Evolutionary conservation across 73 alveolate genomes (phyloP).

Genomic region (Paramecium biaurelia): DNA sequence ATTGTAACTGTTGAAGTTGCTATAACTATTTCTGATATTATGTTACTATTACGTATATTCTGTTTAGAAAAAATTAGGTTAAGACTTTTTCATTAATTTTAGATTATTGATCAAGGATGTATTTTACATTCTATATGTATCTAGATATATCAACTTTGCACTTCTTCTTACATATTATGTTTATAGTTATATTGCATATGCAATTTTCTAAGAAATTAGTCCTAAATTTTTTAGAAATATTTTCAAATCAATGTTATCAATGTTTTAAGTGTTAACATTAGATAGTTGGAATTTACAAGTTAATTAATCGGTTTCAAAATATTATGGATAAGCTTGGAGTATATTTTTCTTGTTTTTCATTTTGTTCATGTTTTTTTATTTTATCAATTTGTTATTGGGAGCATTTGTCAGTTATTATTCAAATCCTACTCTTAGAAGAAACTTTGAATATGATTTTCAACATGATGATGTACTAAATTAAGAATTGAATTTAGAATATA

Average conservation of each 20-base stretch:
- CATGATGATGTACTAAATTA: constrained; percentile 32
- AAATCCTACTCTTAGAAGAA: constrained; percentile 1
- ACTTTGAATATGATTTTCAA: constrained; percentile 7
- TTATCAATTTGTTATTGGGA: constrained; percentile 35
- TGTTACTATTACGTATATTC: constrained; percentile 11
- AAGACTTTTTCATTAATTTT: background rate
- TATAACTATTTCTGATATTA: constrained; percentile 1
- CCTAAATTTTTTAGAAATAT: constrained; percentile 43
- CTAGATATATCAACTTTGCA: constrained; percentile 28
- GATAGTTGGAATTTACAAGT: constrained; percentile 40
- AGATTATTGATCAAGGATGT: constrained; percentile 21
- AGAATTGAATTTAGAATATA: background rate
- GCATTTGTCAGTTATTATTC: constrained; percentile 50
- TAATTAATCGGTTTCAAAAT: constrained; percentile 26
- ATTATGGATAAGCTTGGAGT: constrained; percentile 28
- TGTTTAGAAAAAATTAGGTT: constrained; percentile 43
- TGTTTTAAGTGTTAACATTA: constrained; percentile 37
- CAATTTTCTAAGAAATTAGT: constrained; percentile 5
- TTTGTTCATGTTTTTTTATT: constrained; percentile 39
- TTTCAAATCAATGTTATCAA: constrained; percentile 25
- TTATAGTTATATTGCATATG: constrained; percentile 5
- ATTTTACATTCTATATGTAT: constrained; percentile 5
- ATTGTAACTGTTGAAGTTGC: background rate
- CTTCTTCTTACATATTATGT: constrained; percentile 12
- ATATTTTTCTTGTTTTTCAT: constrained; percentile 33